Conservation (phyloP, 75 land plant species). For the Chamaecyparis obtusa region DNA sequence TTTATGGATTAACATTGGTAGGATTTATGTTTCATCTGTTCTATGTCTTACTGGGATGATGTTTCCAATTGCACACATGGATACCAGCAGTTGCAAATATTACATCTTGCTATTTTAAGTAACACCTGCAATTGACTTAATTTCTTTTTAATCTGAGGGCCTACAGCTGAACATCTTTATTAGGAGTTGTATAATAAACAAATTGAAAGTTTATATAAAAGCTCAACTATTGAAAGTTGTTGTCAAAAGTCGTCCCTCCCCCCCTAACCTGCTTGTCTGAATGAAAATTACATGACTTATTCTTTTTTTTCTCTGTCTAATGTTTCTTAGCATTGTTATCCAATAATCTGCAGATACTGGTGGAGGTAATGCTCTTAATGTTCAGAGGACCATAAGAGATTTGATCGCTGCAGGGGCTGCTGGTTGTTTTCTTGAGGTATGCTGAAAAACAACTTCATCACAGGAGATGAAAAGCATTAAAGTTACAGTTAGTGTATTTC, state of each 20-base stretch:
- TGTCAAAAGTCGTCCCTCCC: not conserved
- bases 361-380: constrained; percentile 49
- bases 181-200: not conserved
- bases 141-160: not conserved
- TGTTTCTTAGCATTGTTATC: not conserved
- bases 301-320: not conserved
- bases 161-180: not conserved
- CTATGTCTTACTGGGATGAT: not conserved
- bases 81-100: not conserved
- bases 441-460: not conserved
- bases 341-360: constrained; percentile 30
- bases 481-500: not conserved
- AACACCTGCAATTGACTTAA: not conserved
- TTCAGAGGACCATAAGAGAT: constrained; percentile 39
- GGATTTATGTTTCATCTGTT: not conserved
- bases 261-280: not conserved
- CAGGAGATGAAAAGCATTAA: not conserved
- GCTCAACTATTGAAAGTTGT: not conserved
- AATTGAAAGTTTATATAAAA: not conserved
- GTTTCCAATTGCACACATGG: not conserved
- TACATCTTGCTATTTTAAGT: not conserved
- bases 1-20: not conserved
- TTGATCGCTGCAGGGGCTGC: constrained; percentile 45
- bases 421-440: constrained; percentile 45
- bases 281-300: not conserved